These are phyloP conservation scores for Acacia confusa DNA, from an alignment of 306 rosid species.

Conservation along the genomic window DNA sequence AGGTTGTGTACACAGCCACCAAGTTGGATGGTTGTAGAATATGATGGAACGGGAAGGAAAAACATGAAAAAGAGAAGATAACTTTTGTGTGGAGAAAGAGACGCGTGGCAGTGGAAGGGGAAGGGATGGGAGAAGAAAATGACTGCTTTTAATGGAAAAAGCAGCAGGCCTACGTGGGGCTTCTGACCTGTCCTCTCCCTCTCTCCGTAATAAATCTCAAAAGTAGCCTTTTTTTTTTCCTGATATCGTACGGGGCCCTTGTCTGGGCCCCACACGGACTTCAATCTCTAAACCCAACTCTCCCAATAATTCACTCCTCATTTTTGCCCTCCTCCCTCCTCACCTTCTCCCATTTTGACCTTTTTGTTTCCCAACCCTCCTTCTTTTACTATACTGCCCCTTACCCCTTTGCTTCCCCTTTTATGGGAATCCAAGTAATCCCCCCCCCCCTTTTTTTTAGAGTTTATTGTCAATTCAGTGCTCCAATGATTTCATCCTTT, in stretches of 20 bases:
- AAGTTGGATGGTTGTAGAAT: no score
- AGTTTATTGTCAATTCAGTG: neutral
- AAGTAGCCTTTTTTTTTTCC: slow-evolving; percentile 59
- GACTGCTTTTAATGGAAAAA: neutral
- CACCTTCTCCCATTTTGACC: neutral
- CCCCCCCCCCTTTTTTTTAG: no score
- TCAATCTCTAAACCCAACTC: slow-evolving; percentile 24
- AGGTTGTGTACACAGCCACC: no score
- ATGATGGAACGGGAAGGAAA: no score
- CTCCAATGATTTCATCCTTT: neutral
- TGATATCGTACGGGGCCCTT: slow-evolving; percentile 12
- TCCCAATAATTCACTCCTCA: neutral
- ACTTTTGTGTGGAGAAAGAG: neutral
- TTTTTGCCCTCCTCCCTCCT: neutral
- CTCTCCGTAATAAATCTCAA: slow-evolving; percentile 46
- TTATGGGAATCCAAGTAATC: neutral
- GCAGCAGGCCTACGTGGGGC: slow-evolving; percentile 4
- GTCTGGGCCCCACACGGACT: slow-evolving; percentile 43
- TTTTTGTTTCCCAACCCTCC: neutral
- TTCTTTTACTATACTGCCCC: neutral
- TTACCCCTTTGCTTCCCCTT: neutral
- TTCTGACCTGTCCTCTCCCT: neutral
- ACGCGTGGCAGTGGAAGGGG: slow-evolving; percentile 67
- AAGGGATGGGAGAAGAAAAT: slow-evolving; percentile 12
- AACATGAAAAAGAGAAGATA: no score